Evolutionary conservation across 805 yeast genomes (phyloP), one percentile per base, ranked within the genome.

Genomic region (Wickerhamiella hasegawae): DNA sequence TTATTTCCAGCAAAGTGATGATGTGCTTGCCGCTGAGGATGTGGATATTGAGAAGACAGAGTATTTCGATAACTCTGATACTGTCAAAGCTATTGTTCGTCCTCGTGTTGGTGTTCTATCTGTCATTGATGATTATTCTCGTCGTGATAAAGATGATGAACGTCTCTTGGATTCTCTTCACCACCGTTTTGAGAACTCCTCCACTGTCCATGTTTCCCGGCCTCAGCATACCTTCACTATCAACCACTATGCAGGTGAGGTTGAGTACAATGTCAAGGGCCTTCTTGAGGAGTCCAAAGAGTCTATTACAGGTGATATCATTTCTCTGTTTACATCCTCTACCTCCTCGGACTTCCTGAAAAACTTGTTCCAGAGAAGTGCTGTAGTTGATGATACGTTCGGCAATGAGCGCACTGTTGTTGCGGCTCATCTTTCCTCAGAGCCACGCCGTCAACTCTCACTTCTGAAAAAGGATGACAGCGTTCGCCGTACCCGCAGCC

Each of bases 231-330:
- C 71, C 1, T 71, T 71, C 44, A 52, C 67, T 8, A 61, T 71
- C 8, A 60, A 67, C 27, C 78, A 71, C 47, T 71, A 66, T 45
- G 74, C 74, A 29, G 77, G 76, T 9, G 63, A 61, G 40, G 75
- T 71, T 18, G 73, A 66, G 42, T 71, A 71, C 45, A 55, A 65
- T 25, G 66, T 66, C 18, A 68, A 64, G 23, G 59, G 60, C 37
- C 57, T 75, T 60, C 51, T 71, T 17, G 65, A 64, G 29, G 68
- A 69, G 40, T 68, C 69, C 42, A 60, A 62, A 18, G 76, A 71
- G 43, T 66, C 71, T 18, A 54, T 61, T 14, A 54, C 63, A 12
- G 54, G 61, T n/a, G 65, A 61, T 34, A 50, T 60, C 24, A 56
- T 60, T 37, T 46, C 50, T 12, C 46, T 60, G 11, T 59, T 60